phyloP scores from a whole-genome alignment of 768 basidiomycete genomes.

The Rhodotorula babjevae region DNA sequence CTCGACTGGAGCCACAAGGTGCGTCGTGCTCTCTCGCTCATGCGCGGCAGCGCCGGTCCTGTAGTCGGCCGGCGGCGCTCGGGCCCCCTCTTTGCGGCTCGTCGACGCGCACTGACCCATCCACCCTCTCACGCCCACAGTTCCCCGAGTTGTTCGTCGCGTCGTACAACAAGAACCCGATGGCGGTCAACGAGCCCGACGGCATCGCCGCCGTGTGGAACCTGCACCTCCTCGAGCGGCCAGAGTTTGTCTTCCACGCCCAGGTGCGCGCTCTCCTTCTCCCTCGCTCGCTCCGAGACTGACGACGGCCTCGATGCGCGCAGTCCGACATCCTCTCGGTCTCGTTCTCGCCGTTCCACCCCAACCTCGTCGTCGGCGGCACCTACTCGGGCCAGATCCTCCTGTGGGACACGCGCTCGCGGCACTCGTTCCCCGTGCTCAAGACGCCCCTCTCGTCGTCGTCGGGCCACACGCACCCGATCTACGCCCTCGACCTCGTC shows the following conservation, averaged over 20 bases:
- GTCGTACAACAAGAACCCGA: conserved; percentile 95
- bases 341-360: conserved; percentile 94
- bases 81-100: no score
- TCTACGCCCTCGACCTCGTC: conserved; percentile 97
- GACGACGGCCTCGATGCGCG: not conserved
- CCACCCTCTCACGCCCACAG: conserved; percentile 49
- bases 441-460: conserved; percentile 95
- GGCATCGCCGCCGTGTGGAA: conserved; percentile 98
- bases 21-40: conserved; percentile 11
- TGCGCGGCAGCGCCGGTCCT: no score
- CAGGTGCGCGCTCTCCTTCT: conserved; percentile 58
- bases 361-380: conserved; percentile 93
- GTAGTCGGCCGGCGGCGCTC: no score
- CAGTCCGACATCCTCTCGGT: conserved; percentile 97
- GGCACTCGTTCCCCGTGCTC: conserved; percentile 84
- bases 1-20: conserved; percentile 98
- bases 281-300: no score
- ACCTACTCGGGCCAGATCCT: conserved; percentile 99
- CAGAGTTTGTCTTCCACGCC: conserved; percentile 97
- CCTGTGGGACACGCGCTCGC: conserved; percentile 92
- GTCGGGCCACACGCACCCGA: conserved; percentile 94
- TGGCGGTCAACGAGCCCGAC: conserved; percentile 88
- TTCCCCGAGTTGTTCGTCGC: conserved; percentile 93
- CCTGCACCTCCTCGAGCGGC: conserved; percentile 84
- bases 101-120: not conserved